Evolutionary conservation across 2,329 filamentous ascomycete species (phyloP).

Genomic region (Nigrograna mackinnonii): DNA sequence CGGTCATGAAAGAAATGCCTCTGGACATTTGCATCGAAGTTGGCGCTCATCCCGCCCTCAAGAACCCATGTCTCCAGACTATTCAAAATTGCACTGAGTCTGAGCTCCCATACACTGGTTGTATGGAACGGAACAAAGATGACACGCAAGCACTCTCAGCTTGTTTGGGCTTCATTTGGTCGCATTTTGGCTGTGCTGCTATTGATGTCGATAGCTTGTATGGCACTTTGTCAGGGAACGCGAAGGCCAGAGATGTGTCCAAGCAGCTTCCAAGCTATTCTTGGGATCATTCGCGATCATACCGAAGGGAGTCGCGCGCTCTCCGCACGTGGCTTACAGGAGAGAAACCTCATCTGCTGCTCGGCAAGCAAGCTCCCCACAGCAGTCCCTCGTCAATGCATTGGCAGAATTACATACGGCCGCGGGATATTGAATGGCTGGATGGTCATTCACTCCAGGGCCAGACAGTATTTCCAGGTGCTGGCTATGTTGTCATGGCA

Average conservation of each 20-base stretch:
- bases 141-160: constrained; percentile 23
- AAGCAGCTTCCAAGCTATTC: constrained; percentile 18
- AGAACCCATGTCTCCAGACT: too few relatives aligned
- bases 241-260: background rate
- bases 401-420: constrained; percentile 13
- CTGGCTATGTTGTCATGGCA: constrained; percentile 48
- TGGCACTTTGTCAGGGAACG: background rate
- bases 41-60: constrained; percentile 51
- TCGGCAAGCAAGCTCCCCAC: constrained; percentile 5
- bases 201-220: constrained; percentile 13
- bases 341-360: constrained; percentile 6
- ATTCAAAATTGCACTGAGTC: constrained; percentile 36
- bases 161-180: constrained; percentile 16
- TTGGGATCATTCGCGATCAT: constrained; percentile 5
- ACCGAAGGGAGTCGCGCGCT: constrained; percentile 16
- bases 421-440: constrained; percentile 13
- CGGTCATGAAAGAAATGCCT: constrained; percentile 18
- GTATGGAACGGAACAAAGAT: constrained; percentile 21
- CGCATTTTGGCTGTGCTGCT: constrained; percentile 36
- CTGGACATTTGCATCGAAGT: constrained; percentile 49
- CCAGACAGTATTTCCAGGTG: constrained; percentile 47
- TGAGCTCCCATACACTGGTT: constrained; percentile 16
- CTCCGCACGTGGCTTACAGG: background rate
- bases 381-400: too few relatives aligned
- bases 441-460: constrained; percentile 11